These are phyloP conservation scores for Prunus mume DNA, from an alignment of 306 rosid genomes.

Conservation along the genomic window DNA sequence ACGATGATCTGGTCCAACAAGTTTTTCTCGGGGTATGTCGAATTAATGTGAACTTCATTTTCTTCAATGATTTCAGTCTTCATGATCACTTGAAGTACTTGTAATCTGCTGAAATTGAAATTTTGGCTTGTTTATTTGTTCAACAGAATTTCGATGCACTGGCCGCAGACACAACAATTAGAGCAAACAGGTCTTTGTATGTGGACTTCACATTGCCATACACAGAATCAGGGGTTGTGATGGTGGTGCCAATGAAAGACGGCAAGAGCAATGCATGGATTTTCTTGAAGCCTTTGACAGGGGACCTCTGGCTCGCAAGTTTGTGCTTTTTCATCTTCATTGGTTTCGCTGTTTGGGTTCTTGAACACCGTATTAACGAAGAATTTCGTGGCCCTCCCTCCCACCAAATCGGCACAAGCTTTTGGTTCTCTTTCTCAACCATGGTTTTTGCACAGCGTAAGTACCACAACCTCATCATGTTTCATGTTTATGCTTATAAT, in stretches of 20 bases:
- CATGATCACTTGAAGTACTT: not conserved
- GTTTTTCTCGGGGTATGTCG: slow-evolving; percentile 26
- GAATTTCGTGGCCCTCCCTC: slow-evolving; percentile 38
- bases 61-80: not conserved
- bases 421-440: slow-evolving; percentile 49
- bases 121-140: not conserved
- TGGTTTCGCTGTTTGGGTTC: slow-evolving; percentile 49
- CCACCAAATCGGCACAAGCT: slow-evolving; percentile 43
- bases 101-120: not conserved
- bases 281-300: slow-evolving; percentile 45
- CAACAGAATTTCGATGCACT: slow-evolving; percentile 22
- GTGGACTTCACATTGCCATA: slow-evolving; percentile 48
- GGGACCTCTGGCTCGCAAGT: slow-evolving; percentile 38
- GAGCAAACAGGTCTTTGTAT: slow-evolving; percentile 30
- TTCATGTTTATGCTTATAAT: not conserved
- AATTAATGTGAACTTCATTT: not conserved
- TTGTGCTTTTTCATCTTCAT: slow-evolving; percentile 34
- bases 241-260: slow-evolving; percentile 39
- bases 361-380: slow-evolving; percentile 45
- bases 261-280: slow-evolving; percentile 34
- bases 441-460: slow-evolving; percentile 46
- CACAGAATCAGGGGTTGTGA: slow-evolving; percentile 46
- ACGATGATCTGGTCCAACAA: slow-evolving; percentile 28
- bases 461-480: not conserved
- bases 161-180: slow-evolving; percentile 20